Conservation (phyloP, 2,329 filamentous ascomycete species). For the Pseudogymnoascus sp. region DNA sequence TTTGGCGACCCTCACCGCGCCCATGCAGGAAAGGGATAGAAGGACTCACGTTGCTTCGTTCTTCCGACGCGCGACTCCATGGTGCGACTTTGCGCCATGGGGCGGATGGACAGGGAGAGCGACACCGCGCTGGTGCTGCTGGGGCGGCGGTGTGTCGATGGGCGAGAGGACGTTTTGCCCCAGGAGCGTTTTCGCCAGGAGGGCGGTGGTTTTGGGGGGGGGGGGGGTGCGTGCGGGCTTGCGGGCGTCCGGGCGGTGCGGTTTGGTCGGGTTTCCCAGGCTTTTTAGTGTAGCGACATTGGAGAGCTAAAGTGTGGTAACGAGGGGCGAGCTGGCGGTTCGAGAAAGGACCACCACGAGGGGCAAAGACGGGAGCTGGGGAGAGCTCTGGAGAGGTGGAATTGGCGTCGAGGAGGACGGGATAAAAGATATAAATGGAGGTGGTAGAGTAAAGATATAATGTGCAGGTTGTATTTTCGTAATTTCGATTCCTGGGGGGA, state of each 20-base stretch:
- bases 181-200: neutral
- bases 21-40: neutral
- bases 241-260: neutral
- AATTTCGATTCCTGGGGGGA: neutral
- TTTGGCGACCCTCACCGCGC: neutral
- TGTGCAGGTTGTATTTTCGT: neutral
- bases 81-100: conserved; percentile 37
- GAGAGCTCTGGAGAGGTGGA: neutral
- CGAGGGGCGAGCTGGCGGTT: neutral
- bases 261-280: neutral
- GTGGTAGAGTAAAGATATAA: neutral
- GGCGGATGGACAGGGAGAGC: neutral
- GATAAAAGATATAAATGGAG: neutral
- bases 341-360: neutral
- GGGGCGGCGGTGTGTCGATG: neutral
- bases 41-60: conserved; percentile 69
- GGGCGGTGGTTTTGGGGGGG: neutral
- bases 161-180: neutral
- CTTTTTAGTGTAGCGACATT: neutral
- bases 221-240: too few relatives aligned
- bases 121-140: conserved; percentile 9
- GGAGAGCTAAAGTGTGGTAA: neutral
- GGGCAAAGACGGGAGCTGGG: neutral
- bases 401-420: neutral
- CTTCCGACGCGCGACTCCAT: conserved; percentile 71